Percentiles rank a stretch among this genome's conserved stretches.
These are phyloP conservation scores for Lasiodiplodia sp. DNA, from an alignment of 2,329 filamentous ascomycete genomes.

Conservation along the genomic window DNA sequence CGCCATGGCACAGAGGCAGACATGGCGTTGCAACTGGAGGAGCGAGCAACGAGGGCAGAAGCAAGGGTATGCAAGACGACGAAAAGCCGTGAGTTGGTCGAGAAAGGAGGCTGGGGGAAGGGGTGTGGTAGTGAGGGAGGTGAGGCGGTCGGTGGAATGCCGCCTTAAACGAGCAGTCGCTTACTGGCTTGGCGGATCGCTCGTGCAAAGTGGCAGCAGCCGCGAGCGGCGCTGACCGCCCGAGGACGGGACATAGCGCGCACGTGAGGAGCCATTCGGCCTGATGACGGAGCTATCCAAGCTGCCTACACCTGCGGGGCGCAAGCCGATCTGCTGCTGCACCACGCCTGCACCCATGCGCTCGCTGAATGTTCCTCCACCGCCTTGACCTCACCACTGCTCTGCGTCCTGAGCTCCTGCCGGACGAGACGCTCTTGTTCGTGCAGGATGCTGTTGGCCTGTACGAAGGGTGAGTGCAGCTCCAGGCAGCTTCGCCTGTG, in stretches of 20 bases:
- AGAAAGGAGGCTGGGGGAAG: slow-evolving; percentile 3
- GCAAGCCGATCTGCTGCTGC: slow-evolving; percentile 19
- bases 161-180: slow-evolving; percentile 26
- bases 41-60: slow-evolving; percentile 21
- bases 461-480: slow-evolving; percentile 83
- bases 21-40: slow-evolving; percentile 8
- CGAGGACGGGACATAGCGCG: background rate
- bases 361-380: slow-evolving; percentile 96
- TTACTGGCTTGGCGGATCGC: slow-evolving; percentile 21
- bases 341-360: slow-evolving; percentile 20
- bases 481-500: slow-evolving; percentile 6
- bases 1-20: slow-evolving; percentile 29
- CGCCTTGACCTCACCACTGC: slow-evolving; percentile 95
- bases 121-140: slow-evolving; percentile 13
- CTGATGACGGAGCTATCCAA: slow-evolving; percentile 23
- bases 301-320: slow-evolving; percentile 13
- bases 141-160: slow-evolving; percentile 26
- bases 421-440: slow-evolving; percentile 93
- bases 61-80: slow-evolving; percentile 10
- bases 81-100: background rate
- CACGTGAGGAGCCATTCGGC: slow-evolving; percentile 16
- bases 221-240: background rate
- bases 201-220: slow-evolving; percentile 8
- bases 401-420: slow-evolving; percentile 87
- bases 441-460: slow-evolving; percentile 97